phyloP scores from a whole-genome alignment of 768 basidiomycete genomes.

The Gymnopilus dilepis region DNA sequence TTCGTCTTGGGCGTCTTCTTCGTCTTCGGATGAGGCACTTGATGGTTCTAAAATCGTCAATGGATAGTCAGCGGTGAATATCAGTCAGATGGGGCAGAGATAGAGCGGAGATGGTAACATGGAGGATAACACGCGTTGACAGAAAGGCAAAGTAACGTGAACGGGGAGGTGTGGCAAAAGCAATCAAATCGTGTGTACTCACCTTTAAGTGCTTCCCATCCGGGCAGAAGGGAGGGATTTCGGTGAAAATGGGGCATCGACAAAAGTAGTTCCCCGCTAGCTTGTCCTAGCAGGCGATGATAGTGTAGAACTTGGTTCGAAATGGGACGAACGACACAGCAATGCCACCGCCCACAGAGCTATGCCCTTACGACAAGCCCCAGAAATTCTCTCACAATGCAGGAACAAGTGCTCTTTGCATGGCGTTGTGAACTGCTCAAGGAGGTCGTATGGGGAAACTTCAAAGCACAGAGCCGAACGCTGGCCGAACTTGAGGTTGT shows the following conservation, averaged over 20 bases:
- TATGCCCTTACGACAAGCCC: too few relatives aligned
- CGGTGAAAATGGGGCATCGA: too few relatives aligned
- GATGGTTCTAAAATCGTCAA: background rate
- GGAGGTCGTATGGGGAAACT: too few relatives aligned
- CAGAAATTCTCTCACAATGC: too few relatives aligned
- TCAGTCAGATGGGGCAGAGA: background rate
- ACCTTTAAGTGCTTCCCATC: background rate
- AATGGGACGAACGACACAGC: too few relatives aligned
- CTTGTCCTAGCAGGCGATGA: background rate
- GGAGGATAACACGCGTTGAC: background rate
- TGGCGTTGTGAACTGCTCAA: too few relatives aligned
- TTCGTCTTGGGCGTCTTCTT: background rate
- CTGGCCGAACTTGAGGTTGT: too few relatives aligned
- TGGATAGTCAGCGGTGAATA: background rate
- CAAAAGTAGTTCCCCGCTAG: background rate
- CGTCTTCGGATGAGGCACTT: background rate
- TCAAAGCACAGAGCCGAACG: too few relatives aligned
- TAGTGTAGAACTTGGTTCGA: too few relatives aligned
- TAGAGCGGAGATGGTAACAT: background rate
- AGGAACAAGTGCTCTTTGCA: too few relatives aligned
- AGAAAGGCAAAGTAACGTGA: background rate
- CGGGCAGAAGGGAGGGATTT: background rate
- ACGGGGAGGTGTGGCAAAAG: background rate
- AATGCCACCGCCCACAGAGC: too few relatives aligned
- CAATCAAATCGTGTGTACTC: background rate